Conservation (phyloP, 495 filamentous ascomycete species). For the Parathielavia hyrcaniae region DNA sequence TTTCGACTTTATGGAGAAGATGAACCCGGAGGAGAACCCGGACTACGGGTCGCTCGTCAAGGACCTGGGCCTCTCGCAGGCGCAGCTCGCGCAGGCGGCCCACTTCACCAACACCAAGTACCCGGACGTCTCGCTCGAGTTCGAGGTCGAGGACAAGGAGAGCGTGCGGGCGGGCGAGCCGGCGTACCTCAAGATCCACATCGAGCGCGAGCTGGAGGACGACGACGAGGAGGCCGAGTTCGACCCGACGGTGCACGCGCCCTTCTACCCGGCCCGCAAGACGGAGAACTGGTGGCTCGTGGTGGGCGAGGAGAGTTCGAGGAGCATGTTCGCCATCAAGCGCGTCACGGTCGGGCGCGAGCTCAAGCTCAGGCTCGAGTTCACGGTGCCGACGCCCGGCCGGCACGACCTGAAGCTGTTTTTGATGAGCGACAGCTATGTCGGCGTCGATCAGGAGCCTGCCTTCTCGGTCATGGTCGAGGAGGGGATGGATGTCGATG, state of each 20-base stretch:
- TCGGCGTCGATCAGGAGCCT: constrained; percentile 94
- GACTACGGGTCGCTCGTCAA: constrained; percentile 70
- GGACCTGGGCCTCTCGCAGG: constrained; percentile 68
- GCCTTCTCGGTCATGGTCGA: constrained; percentile 76
- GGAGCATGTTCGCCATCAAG: constrained; percentile 86
- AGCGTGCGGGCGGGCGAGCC: constrained; percentile 72
- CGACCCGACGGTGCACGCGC: constrained; percentile 84
- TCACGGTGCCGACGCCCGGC: constrained; percentile 76
- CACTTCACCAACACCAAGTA: constrained; percentile 96
- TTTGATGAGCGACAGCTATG: constrained; percentile 96
- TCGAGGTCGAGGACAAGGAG: constrained; percentile 76
- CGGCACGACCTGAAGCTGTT: constrained; percentile 84
- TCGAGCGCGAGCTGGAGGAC: constrained; percentile 75
- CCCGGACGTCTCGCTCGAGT: constrained; percentile 84
- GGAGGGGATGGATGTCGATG: constrained; percentile 93
- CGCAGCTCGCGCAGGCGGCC: constrained; percentile 81
- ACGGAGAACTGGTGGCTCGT: constrained; percentile 98
- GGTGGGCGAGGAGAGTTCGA: constrained; percentile 82
- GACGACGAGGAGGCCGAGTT: constrained; percentile 63
- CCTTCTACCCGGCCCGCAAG: constrained; percentile 89
- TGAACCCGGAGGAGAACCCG: constrained; percentile 87
- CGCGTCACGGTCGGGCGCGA: constrained; percentile 76
- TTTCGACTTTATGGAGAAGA: constrained; percentile 96
- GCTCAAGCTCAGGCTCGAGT: constrained; percentile 76
- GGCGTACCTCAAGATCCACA: constrained; percentile 75